Conservation (phyloP, 2,329 filamentous ascomycete species). For the Dendryphion nanum region DNA sequence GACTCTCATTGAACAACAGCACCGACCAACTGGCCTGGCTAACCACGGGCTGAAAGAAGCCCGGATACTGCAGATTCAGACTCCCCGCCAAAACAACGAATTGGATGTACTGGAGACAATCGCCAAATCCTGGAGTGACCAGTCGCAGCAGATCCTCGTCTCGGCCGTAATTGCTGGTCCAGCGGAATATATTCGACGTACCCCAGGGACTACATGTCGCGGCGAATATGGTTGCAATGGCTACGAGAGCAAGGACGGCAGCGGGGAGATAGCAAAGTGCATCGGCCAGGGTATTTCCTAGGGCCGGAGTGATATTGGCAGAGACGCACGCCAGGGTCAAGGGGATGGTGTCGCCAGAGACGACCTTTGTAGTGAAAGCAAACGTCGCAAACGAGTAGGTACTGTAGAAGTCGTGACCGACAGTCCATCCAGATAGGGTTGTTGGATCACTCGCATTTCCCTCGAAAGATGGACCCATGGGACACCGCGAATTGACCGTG, state of each 20-base stretch:
- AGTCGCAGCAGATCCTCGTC: slow-evolving; percentile 88
- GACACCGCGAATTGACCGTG: slow-evolving; percentile 64
- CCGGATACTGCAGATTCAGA: slow-evolving; percentile 83
- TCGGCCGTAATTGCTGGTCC: slow-evolving; percentile 96
- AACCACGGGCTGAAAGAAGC: slow-evolving; percentile 88
- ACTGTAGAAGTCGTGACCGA: slow-evolving; percentile 74
- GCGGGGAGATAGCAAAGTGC: slow-evolving; percentile 75
- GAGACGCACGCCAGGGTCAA: slow-evolving; percentile 76
- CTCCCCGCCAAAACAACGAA: slow-evolving; percentile 87
- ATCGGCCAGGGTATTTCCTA: slow-evolving; percentile 67
- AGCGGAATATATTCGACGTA: slow-evolving; percentile 83
- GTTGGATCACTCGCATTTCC: slow-evolving; percentile 52
- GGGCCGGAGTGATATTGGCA: slow-evolving; percentile 77
- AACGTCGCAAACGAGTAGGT: slow-evolving; percentile 85
- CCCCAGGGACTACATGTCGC: slow-evolving; percentile 94
- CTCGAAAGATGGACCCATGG: slow-evolving; percentile 71
- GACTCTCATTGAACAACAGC: slow-evolving; percentile 90
- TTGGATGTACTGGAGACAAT: slow-evolving; percentile 96
- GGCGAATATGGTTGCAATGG: slow-evolving; percentile 77
- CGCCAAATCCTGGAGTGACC: slow-evolving; percentile 93
- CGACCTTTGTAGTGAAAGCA: slow-evolving; percentile 68
- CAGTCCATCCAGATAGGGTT: slow-evolving; percentile 68
- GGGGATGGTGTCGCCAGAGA: slow-evolving; percentile 66
- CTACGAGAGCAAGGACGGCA: slow-evolving; percentile 75
- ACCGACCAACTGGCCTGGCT: slow-evolving; percentile 86